A percentile compares a stretch with the other conserved stretches of the same genome.
Evolutionary conservation across 495 filamentous ascomycete genomes (phyloP).

Genomic region (Hypoxylon intermedium): DNA sequence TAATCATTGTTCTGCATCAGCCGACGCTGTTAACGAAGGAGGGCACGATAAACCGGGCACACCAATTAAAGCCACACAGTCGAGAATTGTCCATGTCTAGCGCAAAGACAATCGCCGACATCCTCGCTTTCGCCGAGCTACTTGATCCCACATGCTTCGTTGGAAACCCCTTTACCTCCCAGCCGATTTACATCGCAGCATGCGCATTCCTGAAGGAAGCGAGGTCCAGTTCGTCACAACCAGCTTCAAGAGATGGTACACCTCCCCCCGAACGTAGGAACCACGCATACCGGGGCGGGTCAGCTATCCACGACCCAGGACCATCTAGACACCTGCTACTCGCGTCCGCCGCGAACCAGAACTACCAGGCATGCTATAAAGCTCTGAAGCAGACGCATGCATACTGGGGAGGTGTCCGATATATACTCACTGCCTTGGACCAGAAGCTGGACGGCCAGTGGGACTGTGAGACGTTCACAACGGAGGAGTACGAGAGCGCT

Average conservation of each 20-base stretch:
- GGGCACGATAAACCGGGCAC: constrained; percentile 65
- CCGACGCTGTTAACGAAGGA: constrained; percentile 80
- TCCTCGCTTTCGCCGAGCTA: constrained; percentile 77
- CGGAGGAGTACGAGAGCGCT: constrained; percentile 76
- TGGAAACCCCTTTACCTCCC: constrained; percentile 85
- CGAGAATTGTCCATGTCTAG: constrained; percentile 85
- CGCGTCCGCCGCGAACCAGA: constrained; percentile 75
- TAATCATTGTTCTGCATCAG: constrained; percentile 84
- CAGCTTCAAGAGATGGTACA: constrained; percentile 60
- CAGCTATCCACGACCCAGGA: constrained; percentile 47
- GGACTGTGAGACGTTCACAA: constrained; percentile 79
- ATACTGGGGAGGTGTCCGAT: constrained; percentile 86
- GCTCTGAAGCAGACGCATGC: constrained; percentile 75
- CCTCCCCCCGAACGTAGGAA: constrained; percentile 44
- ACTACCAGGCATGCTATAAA: constrained; percentile 83
- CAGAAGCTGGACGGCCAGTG: constrained; percentile 85
- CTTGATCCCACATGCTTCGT: constrained; percentile 81
- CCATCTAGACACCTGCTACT: constrained; percentile 73
- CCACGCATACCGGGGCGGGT: constrained; percentile 30
- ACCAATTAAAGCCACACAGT: constrained; percentile 76
- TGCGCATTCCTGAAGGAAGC: constrained; percentile 87
- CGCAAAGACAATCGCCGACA: constrained; percentile 87
- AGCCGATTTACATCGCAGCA: constrained; percentile 88
- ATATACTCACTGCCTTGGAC: constrained; percentile 84
- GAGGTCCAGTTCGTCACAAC: constrained; percentile 63